These are phyloP conservation scores for Ophiostoma ips DNA, from an alignment of 2,329 filamentous ascomycete genomes.

Conservation along the genomic window DNA sequence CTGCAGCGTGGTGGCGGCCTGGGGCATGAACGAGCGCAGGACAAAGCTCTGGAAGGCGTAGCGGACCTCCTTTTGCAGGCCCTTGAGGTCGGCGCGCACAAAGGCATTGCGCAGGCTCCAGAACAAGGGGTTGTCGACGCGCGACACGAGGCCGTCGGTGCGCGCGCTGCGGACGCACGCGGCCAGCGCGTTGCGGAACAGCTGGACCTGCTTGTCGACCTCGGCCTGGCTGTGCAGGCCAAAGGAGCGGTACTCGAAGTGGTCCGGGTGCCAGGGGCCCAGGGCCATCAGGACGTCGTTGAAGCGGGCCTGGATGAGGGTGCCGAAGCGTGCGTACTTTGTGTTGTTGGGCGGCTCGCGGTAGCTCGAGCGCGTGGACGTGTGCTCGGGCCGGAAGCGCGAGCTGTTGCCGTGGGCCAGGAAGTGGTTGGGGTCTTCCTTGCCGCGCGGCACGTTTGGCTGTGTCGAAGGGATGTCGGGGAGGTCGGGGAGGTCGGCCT, in stretches of 20 bases:
- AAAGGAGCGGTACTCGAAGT: conserved; percentile 20
- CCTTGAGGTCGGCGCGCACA: conserved; percentile 41
- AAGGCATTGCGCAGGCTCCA: conserved; percentile 47
- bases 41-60: conserved; percentile 57
- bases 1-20: conserved; percentile 40
- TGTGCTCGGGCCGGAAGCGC: not conserved
- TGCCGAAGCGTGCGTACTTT: conserved; percentile 14
- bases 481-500: not conserved
- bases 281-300: conserved; percentile 21
- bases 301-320: conserved; percentile 21
- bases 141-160: conserved; percentile 22
- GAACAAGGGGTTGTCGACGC: conserved; percentile 38
- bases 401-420: not conserved
- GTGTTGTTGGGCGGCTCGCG: not conserved
- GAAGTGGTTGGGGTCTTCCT: not conserved
- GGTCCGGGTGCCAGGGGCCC: conserved; percentile 15
- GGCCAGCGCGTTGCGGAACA: conserved; percentile 32
- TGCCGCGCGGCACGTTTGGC: not conserved
- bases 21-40: conserved; percentile 41
- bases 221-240: conserved; percentile 26
- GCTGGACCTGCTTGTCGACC: conserved; percentile 28
- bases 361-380: not conserved
- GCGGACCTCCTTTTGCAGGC: not conserved
- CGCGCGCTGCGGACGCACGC: conserved; percentile 31
- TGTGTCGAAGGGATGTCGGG: not conserved